Conservation (phyloP, 345 rosid genomes). For the Brassica napus region DNA sequence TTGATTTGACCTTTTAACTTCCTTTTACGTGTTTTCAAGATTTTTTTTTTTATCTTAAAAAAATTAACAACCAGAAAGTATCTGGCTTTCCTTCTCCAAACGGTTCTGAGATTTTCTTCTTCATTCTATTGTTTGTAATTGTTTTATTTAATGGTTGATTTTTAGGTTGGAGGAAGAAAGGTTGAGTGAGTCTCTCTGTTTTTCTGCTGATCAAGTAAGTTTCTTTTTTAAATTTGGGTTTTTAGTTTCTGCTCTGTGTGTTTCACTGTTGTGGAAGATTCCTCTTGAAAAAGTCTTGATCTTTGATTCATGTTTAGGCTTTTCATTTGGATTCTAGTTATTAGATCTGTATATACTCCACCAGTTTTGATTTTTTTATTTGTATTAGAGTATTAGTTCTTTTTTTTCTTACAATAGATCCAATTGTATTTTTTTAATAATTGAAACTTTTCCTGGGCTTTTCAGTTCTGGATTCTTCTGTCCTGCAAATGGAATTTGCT, state of each 20-base stretch:
- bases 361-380: slow-evolving; percentile 4
- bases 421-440: slow-evolving; percentile 6
- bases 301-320: slow-evolving; percentile 27
- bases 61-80: not conserved
- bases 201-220: slow-evolving; percentile 35
- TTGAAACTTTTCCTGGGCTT: not conserved
- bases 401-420: slow-evolving; percentile 2
- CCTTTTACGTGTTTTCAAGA: not conserved
- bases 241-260: not conserved
- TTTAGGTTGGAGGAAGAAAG: slow-evolving; percentile 27
- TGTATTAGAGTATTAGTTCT: not conserved
- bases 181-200: slow-evolving; percentile 21
- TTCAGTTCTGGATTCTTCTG: slow-evolving; percentile 27
- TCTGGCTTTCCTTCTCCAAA: slow-evolving; percentile 24
- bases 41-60: not conserved
- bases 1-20: not conserved
- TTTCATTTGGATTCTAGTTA: slow-evolving; percentile 29
- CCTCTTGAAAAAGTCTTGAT: slow-evolving; percentile 13
- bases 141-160: not conserved
- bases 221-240: not conserved
- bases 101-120: not conserved
- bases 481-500: slow-evolving; percentile 32
- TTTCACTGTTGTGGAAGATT: slow-evolving; percentile 14
- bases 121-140: not conserved
- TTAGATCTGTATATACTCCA: slow-evolving; percentile 34